Evolutionary conservation across 1,284 basidiomycete genomes (phyloP).

Genomic region (Boletus semigastroideus): DNA sequence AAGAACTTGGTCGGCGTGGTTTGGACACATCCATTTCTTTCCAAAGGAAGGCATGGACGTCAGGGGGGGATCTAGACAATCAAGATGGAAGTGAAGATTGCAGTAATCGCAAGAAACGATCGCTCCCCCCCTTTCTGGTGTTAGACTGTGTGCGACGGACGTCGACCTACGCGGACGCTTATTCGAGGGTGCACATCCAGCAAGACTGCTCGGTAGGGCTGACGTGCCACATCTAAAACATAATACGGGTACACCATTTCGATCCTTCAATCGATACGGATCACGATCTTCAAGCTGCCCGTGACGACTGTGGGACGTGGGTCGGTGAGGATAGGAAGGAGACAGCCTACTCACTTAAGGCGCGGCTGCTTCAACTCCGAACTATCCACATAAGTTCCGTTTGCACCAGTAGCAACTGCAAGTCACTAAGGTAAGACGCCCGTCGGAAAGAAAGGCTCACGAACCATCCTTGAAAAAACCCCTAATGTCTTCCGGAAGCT

Average conservation of each 20-base stretch:
- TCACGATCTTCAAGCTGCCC: constrained; percentile 92
- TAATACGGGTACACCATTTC: constrained; percentile 76
- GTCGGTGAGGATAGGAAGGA: constrained; percentile 10
- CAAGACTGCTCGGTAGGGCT: constrained; percentile 56
- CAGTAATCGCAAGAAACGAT: constrained; percentile 98
- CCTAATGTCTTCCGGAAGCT: constrained; percentile 87
- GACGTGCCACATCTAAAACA: constrained; percentile 90
- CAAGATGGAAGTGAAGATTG: constrained; percentile 93
- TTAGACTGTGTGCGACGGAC: constrained; percentile 35
- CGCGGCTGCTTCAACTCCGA: constrained; percentile 77
- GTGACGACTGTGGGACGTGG: constrained; percentile 62
- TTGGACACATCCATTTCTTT: constrained; percentile 99
- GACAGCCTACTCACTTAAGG: constrained; percentile 55
- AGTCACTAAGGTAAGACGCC: constrained; percentile 14
- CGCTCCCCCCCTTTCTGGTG: constrained; percentile 57
- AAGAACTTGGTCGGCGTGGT: constrained; percentile 82
- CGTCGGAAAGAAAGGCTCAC: constrained; percentile 27
- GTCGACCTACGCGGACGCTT: constrained; percentile 55
- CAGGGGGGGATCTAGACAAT: constrained; percentile 92
- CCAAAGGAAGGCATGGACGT: constrained; percentile 81
- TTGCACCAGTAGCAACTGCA: constrained; percentile 69
- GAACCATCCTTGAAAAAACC: constrained; percentile 84
- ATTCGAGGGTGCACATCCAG: constrained; percentile 48
- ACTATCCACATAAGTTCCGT: constrained; percentile 76
- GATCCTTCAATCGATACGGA: constrained; percentile 83